phyloP scores from a whole-genome alignment of 2,329 filamentous ascomycete species.

The Fusarium newnesense region DNA sequence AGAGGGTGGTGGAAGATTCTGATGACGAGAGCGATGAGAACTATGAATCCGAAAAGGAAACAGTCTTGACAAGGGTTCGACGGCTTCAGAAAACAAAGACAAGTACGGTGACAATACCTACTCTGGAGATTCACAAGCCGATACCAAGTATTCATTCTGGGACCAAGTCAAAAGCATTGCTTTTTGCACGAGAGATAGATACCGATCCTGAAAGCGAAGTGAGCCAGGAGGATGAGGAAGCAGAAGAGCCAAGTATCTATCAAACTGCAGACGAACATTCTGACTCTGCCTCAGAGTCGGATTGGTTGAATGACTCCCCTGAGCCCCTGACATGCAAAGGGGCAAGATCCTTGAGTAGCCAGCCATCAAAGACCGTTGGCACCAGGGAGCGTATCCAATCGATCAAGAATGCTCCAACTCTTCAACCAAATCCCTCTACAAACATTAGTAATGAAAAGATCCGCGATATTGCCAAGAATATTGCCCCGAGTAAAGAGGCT shows the following conservation, averaged over 20 bases:
- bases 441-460: background rate
- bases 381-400: background rate
- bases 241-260: slow-evolving; percentile 41
- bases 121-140: background rate
- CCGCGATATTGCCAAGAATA: background rate
- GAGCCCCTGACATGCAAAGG: slow-evolving; percentile 4
- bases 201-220: slow-evolving; percentile 15
- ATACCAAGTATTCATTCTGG: background rate
- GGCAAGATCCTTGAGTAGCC: background rate
- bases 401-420: slow-evolving; percentile 7
- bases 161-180: slow-evolving; percentile 15
- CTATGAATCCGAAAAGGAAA: slow-evolving; percentile 25
- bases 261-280: slow-evolving; percentile 40
- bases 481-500: background rate
- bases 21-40: slow-evolving; percentile 24
- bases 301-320: slow-evolving; percentile 28
- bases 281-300: slow-evolving; percentile 28
- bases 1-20: slow-evolving; percentile 31
- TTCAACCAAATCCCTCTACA: background rate
- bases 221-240: slow-evolving; percentile 7
- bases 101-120: background rate
- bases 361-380: background rate
- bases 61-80: slow-evolving; percentile 36
- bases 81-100: slow-evolving; percentile 24
- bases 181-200: slow-evolving; percentile 20